These are phyloP conservation scores for Centrapalus pauciflorus DNA, from an alignment of 129 eudicot genomes.

Conservation along the genomic window DNA sequence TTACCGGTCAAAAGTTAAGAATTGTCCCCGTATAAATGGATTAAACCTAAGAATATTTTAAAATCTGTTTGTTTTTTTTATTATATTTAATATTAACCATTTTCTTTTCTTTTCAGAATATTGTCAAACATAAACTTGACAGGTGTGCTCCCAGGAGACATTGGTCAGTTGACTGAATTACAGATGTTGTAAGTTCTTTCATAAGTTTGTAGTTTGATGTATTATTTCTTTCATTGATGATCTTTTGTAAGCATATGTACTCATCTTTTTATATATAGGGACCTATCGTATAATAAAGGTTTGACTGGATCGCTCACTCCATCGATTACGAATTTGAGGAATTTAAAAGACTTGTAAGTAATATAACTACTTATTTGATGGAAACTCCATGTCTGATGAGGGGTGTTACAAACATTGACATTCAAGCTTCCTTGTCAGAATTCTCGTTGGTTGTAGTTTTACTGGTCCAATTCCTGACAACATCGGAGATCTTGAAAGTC, in stretches of 20 bases:
- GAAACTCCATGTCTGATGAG: no score
- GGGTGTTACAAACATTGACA: conserved; percentile 1
- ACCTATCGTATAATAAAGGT: conserved; percentile 68
- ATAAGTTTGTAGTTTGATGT: neutral
- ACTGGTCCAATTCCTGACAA: conserved; percentile 56
- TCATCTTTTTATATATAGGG: conserved; percentile 41
- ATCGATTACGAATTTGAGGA: conserved; percentile 50
- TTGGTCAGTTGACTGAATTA: conserved; percentile 46
- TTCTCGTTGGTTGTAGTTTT: conserved; percentile 66
- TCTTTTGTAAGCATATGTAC: neutral
- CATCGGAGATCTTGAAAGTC: conserved; percentile 56
- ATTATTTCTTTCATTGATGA: neutral
- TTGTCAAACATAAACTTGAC: conserved; percentile 47
- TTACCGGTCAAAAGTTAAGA: no score
- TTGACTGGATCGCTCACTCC: conserved; percentile 70
- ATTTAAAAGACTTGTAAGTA: conserved; percentile 65
- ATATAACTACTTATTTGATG: neutral
- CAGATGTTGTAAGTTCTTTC: conserved; percentile 48
- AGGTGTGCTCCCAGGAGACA: conserved; percentile 60
- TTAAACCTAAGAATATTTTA: no score
- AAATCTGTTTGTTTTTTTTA: no score
- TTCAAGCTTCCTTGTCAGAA: conserved; percentile 11
- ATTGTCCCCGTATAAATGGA: no score
- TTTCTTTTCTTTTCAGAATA: conserved; percentile 47
- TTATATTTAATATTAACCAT: no score